Conservation (phyloP, 176 grass and related monocot genomes). For the Carex littledalei region DNA sequence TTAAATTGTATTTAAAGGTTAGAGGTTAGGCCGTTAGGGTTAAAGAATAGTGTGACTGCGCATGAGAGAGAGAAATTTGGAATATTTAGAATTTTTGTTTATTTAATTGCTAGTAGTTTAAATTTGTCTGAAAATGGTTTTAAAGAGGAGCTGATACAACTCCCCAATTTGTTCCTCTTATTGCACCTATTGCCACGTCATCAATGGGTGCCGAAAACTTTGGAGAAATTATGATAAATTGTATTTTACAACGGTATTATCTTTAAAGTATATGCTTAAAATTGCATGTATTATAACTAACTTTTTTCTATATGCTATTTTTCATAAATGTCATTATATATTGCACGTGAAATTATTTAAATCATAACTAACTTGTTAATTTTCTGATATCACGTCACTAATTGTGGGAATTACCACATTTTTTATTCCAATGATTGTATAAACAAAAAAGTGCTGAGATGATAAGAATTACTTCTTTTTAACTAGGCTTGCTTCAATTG, state of each 20-base stretch:
- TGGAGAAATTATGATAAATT: neutral
- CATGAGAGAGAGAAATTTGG: neutral
- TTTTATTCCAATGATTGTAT: neutral
- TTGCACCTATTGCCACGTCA: neutral
- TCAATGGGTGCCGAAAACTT: neutral
- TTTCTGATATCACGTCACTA: neutral
- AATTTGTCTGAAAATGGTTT: slow-evolving; percentile 8
- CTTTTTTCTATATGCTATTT: neutral
- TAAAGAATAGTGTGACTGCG: neutral
- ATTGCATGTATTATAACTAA: too few species aligned
- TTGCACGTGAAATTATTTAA: neutral
- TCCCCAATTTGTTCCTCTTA: neutral
- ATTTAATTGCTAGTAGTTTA: neutral
- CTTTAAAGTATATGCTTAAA: neutral
- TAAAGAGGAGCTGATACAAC: neutral
- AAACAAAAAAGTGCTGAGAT: neutral
- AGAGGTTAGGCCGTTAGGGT: neutral
- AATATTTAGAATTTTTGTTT: neutral
- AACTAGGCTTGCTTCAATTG: neutral
- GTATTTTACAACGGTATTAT: neutral
- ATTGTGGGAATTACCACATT: neutral
- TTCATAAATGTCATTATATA: neutral
- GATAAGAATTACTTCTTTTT: neutral
- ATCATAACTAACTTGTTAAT: neutral
- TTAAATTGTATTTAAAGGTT: neutral